Conservation (phyloP, 495 filamentous ascomycete genomes). For the Clohesyomyces aquaticus region DNA sequence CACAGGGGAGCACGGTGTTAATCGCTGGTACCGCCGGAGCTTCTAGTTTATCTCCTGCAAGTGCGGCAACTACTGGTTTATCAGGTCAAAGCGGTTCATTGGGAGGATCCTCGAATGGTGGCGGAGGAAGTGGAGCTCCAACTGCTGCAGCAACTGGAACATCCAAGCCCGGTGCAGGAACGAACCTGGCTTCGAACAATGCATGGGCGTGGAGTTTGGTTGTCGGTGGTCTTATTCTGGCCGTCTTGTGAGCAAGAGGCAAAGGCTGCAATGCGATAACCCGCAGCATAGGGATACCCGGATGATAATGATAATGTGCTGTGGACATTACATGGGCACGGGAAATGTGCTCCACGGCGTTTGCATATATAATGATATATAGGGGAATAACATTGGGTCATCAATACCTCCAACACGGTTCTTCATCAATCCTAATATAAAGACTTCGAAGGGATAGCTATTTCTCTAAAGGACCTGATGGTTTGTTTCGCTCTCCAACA, state of each 20-base stretch:
- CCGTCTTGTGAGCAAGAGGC: not conserved
- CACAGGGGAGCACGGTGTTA: conserved; percentile 15
- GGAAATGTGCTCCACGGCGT: too few relatives aligned
- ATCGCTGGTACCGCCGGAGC: conserved; percentile 19
- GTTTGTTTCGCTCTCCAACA: conserved; percentile 64
- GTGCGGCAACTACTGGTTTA: not conserved
- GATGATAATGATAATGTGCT: not conserved
- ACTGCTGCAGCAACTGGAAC: not conserved
- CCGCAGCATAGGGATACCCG: not conserved
- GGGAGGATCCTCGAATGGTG: not conserved
- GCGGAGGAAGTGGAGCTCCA: not conserved
- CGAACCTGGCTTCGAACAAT: too few relatives aligned
- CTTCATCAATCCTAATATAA: too few relatives aligned
- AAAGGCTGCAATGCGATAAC: too few relatives aligned
- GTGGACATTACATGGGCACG: too few relatives aligned
- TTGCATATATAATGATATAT: too few relatives aligned
- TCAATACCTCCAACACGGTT: too few relatives aligned
- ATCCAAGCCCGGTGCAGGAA: too few relatives aligned
- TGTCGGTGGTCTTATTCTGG: not conserved
- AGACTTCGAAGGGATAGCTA: not conserved
- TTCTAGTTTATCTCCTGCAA: not conserved
- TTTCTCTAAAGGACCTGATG: conserved; percentile 1
- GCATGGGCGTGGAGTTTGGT: not conserved
- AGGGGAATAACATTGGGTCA: not conserved
- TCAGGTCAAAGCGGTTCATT: not conserved